Percentiles rank a stretch among this genome's conserved stretches.
These are phyloP conservation scores for Neurospora tetrasperma DNA, from an alignment of 495 filamentous ascomycete genomes.

Conservation along the genomic window DNA sequence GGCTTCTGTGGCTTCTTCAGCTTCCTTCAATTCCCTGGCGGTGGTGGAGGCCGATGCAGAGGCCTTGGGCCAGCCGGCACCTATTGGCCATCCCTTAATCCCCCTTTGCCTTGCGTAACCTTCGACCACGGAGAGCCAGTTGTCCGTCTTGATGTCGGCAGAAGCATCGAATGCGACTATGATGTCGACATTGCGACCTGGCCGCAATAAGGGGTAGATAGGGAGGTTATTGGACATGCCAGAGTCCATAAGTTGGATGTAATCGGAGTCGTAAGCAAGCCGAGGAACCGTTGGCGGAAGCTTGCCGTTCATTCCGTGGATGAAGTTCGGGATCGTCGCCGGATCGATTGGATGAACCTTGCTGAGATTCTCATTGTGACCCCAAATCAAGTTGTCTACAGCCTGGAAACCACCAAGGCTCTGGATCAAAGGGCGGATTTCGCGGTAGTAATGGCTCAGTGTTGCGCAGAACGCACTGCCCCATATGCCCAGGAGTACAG, in stretches of 20 bases:
- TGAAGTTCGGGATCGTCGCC: slow-evolving; percentile 78
- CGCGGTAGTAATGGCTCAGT: slow-evolving; percentile 88
- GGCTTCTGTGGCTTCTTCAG: slow-evolving; percentile 48
- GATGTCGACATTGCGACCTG: slow-evolving; percentile 78
- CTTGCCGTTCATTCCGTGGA: slow-evolving; percentile 62
- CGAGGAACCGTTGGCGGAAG: slow-evolving; percentile 66
- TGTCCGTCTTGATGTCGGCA: slow-evolving; percentile 32
- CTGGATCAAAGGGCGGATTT: slow-evolving; percentile 69
- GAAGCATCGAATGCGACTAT: slow-evolving; percentile 48
- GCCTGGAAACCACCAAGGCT: slow-evolving; percentile 62
- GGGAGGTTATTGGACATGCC: slow-evolving; percentile 98
- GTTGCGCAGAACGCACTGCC: slow-evolving; percentile 94
- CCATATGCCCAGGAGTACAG: slow-evolving; percentile 82
- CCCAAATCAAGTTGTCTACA: slow-evolving; percentile 79
- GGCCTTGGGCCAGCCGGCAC: slow-evolving; percentile 75
- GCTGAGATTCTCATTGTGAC: slow-evolving; percentile 67
- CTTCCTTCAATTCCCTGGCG: slow-evolving; percentile 54
- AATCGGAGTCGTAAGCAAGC: slow-evolving; percentile 54
- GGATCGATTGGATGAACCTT: slow-evolving; percentile 91
- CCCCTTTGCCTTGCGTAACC: slow-evolving; percentile 83
- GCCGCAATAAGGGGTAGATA: slow-evolving; percentile 84
- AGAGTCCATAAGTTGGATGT: slow-evolving; percentile 88
- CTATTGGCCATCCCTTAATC: slow-evolving; percentile 87
- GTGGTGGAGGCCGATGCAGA: slow-evolving; percentile 43
- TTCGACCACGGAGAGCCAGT: slow-evolving; percentile 89